Base-by-base conservation (phyloP, 768 basidiomycete genomes). In the Leccinum broughii region DNA sequence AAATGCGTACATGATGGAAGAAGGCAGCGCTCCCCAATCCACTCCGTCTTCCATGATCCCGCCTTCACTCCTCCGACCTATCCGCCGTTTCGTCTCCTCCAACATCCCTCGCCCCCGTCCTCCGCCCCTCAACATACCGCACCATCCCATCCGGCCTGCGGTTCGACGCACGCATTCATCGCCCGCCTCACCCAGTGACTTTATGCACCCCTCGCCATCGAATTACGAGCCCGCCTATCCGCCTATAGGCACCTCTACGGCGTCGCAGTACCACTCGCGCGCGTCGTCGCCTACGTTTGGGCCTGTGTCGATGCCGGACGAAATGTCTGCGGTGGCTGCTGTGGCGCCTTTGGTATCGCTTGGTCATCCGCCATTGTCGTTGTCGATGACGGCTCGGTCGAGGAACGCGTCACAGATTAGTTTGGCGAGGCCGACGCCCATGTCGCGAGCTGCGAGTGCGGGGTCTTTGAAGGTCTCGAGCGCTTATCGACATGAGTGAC, bases 351-450 rank as follows among this genome's bases (percentile, higher is more conserved):
- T 57, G 58, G 20, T 59, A 64, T 62, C 64, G 69, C 75, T 70
- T 67, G 76, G 73, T 51, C 59, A 72, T 13, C 72, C 78, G 59
- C 76, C 77, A 44, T 10, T 44, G 24, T 70, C 83, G 53, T 76
- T 83, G 56, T 80, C 83, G 28, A 60, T 70, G 53, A 61, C 56
- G 3, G 76, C 83, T 53, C 83, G 89, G 15, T 90, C 89, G 64
- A 78, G 86, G 64, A 90, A 89, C 63, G 78, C 80, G 8, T 90
- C 88, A 4, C 83, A 85, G 71, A 80, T 85, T 70, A 90, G 82
- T 68, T 68, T 90, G 44, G 78, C 83, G 39, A 79, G 86, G 55
- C 77, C 76, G 55, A 64, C 60, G 53, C 69, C 77, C 8, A 60
- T 77, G 15, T 76, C 74, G 65, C 77, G 81, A 61, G 69, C 73